A percentile compares a stretch with the other conserved stretches of the same genome.
These are phyloP conservation scores for Hymenoscyphus fructigenus DNA, from an alignment of 2,329 filamentous ascomycete genomes.

Conservation along the genomic window DNA sequence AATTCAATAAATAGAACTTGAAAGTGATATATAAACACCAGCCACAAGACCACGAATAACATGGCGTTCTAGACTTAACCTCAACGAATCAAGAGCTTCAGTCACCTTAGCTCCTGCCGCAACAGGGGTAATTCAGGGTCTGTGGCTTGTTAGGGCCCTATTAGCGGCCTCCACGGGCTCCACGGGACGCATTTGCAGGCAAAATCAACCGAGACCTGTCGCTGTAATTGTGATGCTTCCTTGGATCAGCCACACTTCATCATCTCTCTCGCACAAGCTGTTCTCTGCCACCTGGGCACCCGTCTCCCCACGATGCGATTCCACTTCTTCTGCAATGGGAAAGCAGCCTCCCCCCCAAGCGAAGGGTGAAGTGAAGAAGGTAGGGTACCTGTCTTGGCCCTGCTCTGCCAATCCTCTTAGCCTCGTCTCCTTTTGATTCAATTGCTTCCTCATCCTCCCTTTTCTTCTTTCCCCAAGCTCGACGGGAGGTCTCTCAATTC, in stretches of 20 bases:
- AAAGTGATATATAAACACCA: too few species aligned
- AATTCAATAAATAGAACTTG: too few species aligned
- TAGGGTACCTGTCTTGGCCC: not conserved
- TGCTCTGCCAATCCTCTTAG: not conserved
- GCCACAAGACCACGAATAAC: too few species aligned
- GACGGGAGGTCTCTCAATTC: conserved; percentile 4
- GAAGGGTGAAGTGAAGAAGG: not conserved
- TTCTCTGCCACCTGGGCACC: not conserved
- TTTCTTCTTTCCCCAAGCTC: not conserved
- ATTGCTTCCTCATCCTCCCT: not conserved
- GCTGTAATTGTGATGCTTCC: not conserved
- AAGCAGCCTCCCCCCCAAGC: not conserved
- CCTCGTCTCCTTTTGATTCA: not conserved
- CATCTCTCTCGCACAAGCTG: not conserved
- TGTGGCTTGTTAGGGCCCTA: not conserved
- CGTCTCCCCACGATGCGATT: not conserved
- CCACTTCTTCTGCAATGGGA: not conserved
- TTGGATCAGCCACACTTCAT: conserved; percentile 1
- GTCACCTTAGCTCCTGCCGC: not conserved
- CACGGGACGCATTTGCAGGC: too few species aligned
- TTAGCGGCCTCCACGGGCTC: not conserved
- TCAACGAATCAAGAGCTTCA: not conserved
- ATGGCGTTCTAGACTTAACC: too few species aligned
- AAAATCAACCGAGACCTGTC: too few species aligned
- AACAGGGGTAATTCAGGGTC: not conserved